Evolutionary conservation across 2,329 filamentous ascomycete genomes (phyloP), one percentile per base, ranked within the genome.

Genomic region (Fusarium napiforme): DNA sequence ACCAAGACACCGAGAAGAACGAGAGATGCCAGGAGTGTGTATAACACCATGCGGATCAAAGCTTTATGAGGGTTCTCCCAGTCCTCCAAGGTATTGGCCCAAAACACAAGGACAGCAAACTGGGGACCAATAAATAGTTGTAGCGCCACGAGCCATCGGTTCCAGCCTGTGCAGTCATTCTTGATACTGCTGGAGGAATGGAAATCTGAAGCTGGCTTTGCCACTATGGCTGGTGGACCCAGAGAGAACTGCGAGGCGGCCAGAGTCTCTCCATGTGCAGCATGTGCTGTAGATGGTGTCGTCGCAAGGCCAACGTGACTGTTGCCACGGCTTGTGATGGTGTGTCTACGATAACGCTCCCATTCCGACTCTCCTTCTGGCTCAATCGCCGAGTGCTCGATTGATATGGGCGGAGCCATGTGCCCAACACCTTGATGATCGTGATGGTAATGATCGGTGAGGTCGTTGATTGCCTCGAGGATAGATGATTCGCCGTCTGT

Each of bases 51-150:
- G 45, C 85, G 83, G 21, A 92, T 60, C 37, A 95, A 84, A 30
- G 84, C 84, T 72, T 81, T 83, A 39, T 82, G 79, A 4, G 88
- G 85, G 36, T 85, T 81, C n/a, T 88, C 85, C 52, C 88, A 81
- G 52, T 93, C 91, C 36, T 92, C 85, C 43, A 82, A 79, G 61
- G 87, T 85, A 76, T 93, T 93, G 30, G 89, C 91, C 91, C 92
- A 97, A 26, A 94, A 81, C 36, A 97, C 90, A 23, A 94, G 80
- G 4, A 93, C 88, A 49, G 95, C 90, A 81, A 98, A 97, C 28
- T 96, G 82, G 0, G 96, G 96, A 0, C 95, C 94, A 0, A 93
- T 93, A 79, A 98, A 95, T 55, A 96, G 87, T 78, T 99, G 97
- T 15, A 96, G 82, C 18, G 91, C 89, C 18, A 97, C 89, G 7